Percentiles rank a stretch among this genome's conserved stretches.
phyloP scores from a whole-genome alignment of 2,329 filamentous ascomycete genomes.

The Thelonectria blattea region DNA sequence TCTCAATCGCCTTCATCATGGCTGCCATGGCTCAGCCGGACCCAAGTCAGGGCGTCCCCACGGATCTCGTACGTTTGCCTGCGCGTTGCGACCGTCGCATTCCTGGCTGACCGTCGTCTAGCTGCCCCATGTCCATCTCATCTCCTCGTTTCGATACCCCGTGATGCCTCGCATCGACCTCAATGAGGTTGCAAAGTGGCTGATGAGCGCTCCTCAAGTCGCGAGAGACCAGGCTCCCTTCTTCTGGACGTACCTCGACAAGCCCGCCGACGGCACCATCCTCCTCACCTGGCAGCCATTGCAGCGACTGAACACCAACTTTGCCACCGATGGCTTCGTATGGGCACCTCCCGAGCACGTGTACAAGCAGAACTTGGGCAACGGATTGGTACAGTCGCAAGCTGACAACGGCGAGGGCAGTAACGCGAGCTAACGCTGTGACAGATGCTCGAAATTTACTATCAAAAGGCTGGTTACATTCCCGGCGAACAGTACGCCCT shows the following conservation, averaged over 20 bases:
- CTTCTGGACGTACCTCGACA: conserved; percentile 90
- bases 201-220: conserved; percentile 83
- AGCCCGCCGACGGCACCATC: conserved; percentile 80
- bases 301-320: conserved; percentile 71
- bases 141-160: conserved; percentile 84
- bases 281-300: conserved; percentile 89
- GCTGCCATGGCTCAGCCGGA: conserved; percentile 49
- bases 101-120: conserved; percentile 45
- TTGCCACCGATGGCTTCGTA: conserved; percentile 89
- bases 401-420: background rate
- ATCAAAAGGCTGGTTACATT: conserved; percentile 81
- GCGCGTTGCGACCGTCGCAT: conserved; percentile 6
- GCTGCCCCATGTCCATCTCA: conserved; percentile 88
- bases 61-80: conserved; percentile 47
- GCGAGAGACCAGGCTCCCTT: conserved; percentile 85
- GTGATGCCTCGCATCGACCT: conserved; percentile 72
- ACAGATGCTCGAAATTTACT: conserved; percentile 86
- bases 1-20: conserved; percentile 32
- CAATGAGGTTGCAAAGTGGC: conserved; percentile 81
- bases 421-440: conserved; percentile 20
- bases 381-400: conserved; percentile 56
- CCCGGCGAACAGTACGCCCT: conserved; percentile 76
- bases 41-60: conserved; percentile 50
- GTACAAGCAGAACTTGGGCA: conserved; percentile 74
- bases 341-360: conserved; percentile 84